Evolutionary conservation across 352 stramenopile genomes (phyloP).

Genomic region (Globisporangium heterothallicum): DNA sequence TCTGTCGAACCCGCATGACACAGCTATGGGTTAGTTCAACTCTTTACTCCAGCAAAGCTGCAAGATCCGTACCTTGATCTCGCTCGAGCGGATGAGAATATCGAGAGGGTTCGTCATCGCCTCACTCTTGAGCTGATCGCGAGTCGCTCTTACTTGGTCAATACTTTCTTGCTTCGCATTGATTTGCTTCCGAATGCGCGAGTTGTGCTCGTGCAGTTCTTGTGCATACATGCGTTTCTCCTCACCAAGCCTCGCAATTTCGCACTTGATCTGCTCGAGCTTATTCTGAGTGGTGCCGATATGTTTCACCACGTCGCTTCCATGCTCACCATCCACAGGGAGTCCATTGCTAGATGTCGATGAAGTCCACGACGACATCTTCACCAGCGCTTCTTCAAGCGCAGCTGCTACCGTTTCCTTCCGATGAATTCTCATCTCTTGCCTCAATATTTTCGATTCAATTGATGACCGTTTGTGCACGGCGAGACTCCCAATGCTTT

Average conservation of each 20-base stretch:
- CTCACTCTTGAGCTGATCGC: conserved; percentile 11
- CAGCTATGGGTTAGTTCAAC: neutral
- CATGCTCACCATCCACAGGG: neutral
- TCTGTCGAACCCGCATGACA: conserved; percentile 18
- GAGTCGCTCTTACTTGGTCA: conserved; percentile 27
- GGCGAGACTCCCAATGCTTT: conserved; percentile 28
- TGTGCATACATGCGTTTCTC: conserved; percentile 1
- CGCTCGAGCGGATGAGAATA: conserved; percentile 33
- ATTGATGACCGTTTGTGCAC: conserved; percentile 16
- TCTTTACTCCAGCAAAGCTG: neutral
- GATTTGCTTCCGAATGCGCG: conserved; percentile 22
- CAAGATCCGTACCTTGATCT: conserved; percentile 48
- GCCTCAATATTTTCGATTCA: conserved; percentile 18
- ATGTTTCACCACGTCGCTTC: conserved; percentile 13
- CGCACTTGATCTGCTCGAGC: conserved; percentile 23
- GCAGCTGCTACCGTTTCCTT: conserved; percentile 28
- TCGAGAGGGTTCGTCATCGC: conserved; percentile 34
- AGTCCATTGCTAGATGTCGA: no score
- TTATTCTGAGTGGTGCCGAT: conserved; percentile 22
- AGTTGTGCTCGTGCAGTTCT: conserved; percentile 12
- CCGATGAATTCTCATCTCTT: conserved; percentile 18
- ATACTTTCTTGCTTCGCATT: conserved; percentile 31
- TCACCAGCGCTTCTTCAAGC: conserved; percentile 30
- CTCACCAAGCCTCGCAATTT: conserved; percentile 18
- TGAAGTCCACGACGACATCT: conserved; percentile 35